These are phyloP conservation scores for Fusarium continuum DNA, from an alignment of 2,329 filamentous ascomycete species.

Conservation along the genomic window DNA sequence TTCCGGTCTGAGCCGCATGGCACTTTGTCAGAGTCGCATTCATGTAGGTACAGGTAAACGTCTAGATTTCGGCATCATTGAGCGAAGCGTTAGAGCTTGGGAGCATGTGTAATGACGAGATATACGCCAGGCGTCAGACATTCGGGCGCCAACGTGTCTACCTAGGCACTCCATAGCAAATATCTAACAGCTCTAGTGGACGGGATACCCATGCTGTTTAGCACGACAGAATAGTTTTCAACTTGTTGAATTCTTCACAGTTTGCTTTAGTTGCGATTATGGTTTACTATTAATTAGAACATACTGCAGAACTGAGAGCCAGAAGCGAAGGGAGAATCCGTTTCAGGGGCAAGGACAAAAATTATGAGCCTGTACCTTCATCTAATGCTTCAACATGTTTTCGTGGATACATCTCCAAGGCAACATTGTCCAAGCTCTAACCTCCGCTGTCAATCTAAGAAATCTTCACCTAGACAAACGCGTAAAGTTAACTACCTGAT, in stretches of 20 bases:
- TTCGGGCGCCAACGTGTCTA: constrained; percentile 25
- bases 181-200: background rate
- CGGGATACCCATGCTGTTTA: background rate
- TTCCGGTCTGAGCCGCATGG: constrained; percentile 23
- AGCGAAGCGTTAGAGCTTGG: background rate
- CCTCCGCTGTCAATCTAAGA: background rate
- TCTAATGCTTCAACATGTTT: background rate
- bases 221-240: background rate
- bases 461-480: constrained; percentile 1
- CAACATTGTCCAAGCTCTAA: background rate
- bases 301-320: background rate
- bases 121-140: background rate
- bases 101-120: background rate
- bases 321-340: background rate
- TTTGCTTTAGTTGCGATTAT: too few species aligned
- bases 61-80: background rate
- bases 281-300: too few species aligned
- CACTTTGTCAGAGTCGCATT: constrained; percentile 20
- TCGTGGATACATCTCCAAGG: constrained; percentile 1
- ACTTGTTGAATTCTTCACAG: too few species aligned
- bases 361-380: background rate
- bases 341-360: background rate
- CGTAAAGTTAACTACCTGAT: constrained; percentile 21
- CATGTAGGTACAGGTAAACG: constrained; percentile 23
- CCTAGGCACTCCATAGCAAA: background rate